Evolutionary conservation across 352 stramenopile genomes (phyloP).

Genomic region (Globisporangium solare): DNA sequence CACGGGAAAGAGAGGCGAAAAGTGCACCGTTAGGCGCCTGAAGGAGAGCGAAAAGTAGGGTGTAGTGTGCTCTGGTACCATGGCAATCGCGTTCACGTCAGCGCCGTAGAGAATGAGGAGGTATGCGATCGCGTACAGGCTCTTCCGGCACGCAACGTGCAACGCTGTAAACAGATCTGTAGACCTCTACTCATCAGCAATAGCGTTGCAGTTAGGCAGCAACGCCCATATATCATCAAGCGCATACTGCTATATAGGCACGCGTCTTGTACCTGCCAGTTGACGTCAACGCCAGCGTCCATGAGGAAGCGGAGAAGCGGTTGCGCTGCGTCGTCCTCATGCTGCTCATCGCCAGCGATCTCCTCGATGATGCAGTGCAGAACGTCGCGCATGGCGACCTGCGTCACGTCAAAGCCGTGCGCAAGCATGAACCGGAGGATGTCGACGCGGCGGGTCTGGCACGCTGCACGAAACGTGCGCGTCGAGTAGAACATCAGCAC

Average conservation of each 20-base stretch:
- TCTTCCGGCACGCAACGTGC: constrained; percentile 60
- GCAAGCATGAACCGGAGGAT: constrained; percentile 58
- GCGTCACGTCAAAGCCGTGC: constrained; percentile 60
- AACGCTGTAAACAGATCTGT: constrained; percentile 60
- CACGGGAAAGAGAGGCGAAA: not conserved
- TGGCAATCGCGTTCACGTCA: constrained; percentile 68
- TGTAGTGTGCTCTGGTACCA: constrained; percentile 19
- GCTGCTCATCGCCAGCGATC: constrained; percentile 16
- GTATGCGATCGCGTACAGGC: constrained; percentile 53
- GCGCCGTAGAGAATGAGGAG: constrained; percentile 65
- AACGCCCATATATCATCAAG: not conserved
- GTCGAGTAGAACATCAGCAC: constrained; percentile 59
- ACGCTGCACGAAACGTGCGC: constrained; percentile 68
- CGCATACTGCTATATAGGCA: not conserved
- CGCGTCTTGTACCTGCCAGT: constrained; percentile 45
- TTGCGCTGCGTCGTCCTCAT: constrained; percentile 42
- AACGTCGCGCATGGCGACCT: constrained; percentile 47
- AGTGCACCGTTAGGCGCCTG: not conserved
- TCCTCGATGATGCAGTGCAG: constrained; percentile 47
- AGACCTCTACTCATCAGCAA: constrained; percentile 20
- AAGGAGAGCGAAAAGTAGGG: not conserved
- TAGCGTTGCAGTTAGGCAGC: not conserved
- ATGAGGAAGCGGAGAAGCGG: constrained; percentile 57
- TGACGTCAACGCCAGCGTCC: constrained; percentile 58
- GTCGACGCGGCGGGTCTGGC: constrained; percentile 32